Conservation (phyloP, 495 filamentous ascomycete genomes). For the Bombardia bombarda region DNA sequence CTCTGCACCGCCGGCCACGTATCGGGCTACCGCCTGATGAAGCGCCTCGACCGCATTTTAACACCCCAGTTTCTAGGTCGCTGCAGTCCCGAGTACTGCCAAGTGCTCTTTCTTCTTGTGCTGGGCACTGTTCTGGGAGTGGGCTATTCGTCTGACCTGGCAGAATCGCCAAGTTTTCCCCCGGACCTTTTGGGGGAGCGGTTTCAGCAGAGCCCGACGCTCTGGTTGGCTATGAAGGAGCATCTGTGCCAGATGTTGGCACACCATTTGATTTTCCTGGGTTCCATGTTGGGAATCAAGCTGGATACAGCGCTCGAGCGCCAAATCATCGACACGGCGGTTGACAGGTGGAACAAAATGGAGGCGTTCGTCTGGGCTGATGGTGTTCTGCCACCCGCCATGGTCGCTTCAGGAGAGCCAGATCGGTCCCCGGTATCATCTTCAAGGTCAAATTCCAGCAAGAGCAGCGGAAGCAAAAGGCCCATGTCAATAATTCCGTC, state of each 20-base stretch:
- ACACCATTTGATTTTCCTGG: slow-evolving; percentile 26
- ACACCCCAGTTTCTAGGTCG: slow-evolving; percentile 20
- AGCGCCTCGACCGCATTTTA: slow-evolving; percentile 19
- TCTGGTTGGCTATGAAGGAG: slow-evolving; percentile 26
- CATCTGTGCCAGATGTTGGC: slow-evolving; percentile 29
- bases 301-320: slow-evolving; percentile 20
- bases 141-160: slow-evolving; percentile 8
- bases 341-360: slow-evolving; percentile 22
- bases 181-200: slow-evolving; percentile 3
- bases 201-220: slow-evolving; percentile 22
- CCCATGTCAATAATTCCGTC: too few relatives aligned
- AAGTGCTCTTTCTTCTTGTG: slow-evolving; percentile 24
- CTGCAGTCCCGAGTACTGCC: slow-evolving; percentile 10
- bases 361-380: slow-evolving; percentile 18
- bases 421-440: too few relatives aligned
- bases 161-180: neutral
- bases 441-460: too few relatives aligned
- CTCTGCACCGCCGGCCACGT: slow-evolving; percentile 12
- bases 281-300: slow-evolving; percentile 23
- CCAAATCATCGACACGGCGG: slow-evolving; percentile 23
- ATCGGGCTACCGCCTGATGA: slow-evolving; percentile 18
- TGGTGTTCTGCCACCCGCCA: neutral
- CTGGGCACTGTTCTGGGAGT: slow-evolving; percentile 20
- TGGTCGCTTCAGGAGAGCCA: too few relatives aligned
- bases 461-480: neutral